These are phyloP conservation scores for Pseudomonodictys pantanalensis DNA, from an alignment of 495 filamentous ascomycete species.

Conservation along the genomic window DNA sequence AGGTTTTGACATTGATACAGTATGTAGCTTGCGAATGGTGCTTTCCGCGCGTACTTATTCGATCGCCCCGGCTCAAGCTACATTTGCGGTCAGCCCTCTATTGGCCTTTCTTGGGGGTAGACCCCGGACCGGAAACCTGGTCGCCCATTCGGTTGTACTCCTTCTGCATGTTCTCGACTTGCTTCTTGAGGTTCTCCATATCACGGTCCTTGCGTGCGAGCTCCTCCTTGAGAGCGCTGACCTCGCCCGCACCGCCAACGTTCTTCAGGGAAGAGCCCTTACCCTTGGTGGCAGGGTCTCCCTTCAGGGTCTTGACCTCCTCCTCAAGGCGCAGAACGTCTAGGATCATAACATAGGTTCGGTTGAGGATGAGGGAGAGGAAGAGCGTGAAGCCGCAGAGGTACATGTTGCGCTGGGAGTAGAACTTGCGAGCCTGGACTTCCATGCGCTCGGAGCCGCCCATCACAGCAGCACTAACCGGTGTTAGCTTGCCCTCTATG, in stretches of 20 bases:
- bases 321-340: conserved; percentile 91
- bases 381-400: conserved; percentile 99
- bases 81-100: conserved; percentile 40
- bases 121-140: conserved; percentile 59
- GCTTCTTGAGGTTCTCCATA: conserved; percentile 57
- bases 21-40: too few species aligned
- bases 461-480: conserved; percentile 56
- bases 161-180: conserved; percentile 80
- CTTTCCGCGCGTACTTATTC: too few species aligned
- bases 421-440: conserved; percentile 98
- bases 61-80: too few species aligned
- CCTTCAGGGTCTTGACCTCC: conserved; percentile 81
- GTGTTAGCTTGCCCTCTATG: conserved; percentile 30
- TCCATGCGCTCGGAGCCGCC: conserved; percentile 92
- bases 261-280: conserved; percentile 65
- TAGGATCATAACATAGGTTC: conserved; percentile 96
- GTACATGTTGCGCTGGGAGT: conserved; percentile 99
- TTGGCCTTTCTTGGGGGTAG: conserved; percentile 64
- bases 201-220: conserved; percentile 47
- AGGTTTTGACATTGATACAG: too few species aligned
- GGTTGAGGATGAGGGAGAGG: conserved; percentile 97
- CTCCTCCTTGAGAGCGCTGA: conserved; percentile 61
- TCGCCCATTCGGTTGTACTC: conserved; percentile 86
- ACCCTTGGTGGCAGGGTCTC: conserved; percentile 64
- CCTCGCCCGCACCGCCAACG: conserved; percentile 71